These are phyloP conservation scores for Brassica cretica DNA, from an alignment of 345 rosid species.

Conservation along the genomic window DNA sequence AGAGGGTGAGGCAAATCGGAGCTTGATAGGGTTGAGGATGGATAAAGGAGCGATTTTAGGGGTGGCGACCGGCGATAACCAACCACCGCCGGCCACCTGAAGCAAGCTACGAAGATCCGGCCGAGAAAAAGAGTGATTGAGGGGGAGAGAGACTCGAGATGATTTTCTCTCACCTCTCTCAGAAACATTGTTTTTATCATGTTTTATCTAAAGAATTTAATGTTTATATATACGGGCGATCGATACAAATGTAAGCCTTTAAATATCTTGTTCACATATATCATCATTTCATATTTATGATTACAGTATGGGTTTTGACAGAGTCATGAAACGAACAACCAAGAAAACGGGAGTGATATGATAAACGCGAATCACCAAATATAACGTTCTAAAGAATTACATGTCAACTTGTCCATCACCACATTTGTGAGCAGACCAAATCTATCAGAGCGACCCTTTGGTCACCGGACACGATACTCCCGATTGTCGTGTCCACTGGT, in stretches of 20 bases:
- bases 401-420: background rate
- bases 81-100: no score
- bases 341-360: background rate
- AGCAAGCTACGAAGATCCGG: no score
- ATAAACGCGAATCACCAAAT: background rate
- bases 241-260: background rate
- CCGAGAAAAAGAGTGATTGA: no score
- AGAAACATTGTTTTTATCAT: constrained; percentile 1
- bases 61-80: no score
- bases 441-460: background rate
- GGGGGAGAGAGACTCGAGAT: no score
- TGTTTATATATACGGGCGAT: background rate
- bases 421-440: constrained; percentile 7
- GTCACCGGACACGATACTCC: constrained; percentile 7
- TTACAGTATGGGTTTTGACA: background rate
- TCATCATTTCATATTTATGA: background rate
- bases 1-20: no score
- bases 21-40: no score
- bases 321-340: background rate
- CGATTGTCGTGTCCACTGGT: constrained; percentile 22
- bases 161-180: no score
- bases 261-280: background rate
- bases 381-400: background rate
- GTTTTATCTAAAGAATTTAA: background rate
- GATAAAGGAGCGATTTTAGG: no score